phyloP scores from a whole-genome alignment of 805 yeast species.

The Candida incommunis region DNA sequence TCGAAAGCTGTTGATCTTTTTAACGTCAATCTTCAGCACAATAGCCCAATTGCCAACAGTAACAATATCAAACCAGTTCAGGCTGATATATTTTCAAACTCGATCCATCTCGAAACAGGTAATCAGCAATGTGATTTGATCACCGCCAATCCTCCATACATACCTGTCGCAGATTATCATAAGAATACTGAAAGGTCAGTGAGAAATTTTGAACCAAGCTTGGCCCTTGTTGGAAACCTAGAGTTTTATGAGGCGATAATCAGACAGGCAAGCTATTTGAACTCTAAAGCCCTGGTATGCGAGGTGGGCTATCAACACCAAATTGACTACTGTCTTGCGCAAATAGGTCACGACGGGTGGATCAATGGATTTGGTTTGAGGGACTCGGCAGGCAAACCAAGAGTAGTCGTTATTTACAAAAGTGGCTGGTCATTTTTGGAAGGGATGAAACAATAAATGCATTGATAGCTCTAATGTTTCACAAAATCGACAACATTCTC shows the following conservation, averaged over 20 bases:
- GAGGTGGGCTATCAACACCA: conserved; percentile 62
- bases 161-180: conserved; percentile 34
- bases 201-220: conserved; percentile 51
- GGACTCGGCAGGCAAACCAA: not conserved
- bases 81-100: conserved; percentile 6
- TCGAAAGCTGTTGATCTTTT: conserved; percentile 38
- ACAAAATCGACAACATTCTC: not conserved
- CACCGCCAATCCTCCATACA: conserved; percentile 87
- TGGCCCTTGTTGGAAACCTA: conserved; percentile 66
- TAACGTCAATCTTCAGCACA: conserved; percentile 24
- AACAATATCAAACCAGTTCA: conserved; percentile 4
- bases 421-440: not conserved
- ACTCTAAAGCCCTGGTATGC: conserved; percentile 49
- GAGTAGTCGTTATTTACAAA: not conserved
- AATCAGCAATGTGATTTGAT: conserved; percentile 31
- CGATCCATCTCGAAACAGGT: conserved; percentile 6
- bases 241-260: conserved; percentile 56
- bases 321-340: conserved; percentile 26
- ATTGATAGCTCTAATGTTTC: too few species aligned
- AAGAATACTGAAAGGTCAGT: conserved; percentile 50
- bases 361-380: not conserved
- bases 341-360: not conserved
- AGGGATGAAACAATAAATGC: not conserved
- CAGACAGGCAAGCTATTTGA: conserved; percentile 25
- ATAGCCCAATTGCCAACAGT: conserved; percentile 5